Conservation (phyloP, 148 eudicot genomes). For the Silene conica region DNA sequence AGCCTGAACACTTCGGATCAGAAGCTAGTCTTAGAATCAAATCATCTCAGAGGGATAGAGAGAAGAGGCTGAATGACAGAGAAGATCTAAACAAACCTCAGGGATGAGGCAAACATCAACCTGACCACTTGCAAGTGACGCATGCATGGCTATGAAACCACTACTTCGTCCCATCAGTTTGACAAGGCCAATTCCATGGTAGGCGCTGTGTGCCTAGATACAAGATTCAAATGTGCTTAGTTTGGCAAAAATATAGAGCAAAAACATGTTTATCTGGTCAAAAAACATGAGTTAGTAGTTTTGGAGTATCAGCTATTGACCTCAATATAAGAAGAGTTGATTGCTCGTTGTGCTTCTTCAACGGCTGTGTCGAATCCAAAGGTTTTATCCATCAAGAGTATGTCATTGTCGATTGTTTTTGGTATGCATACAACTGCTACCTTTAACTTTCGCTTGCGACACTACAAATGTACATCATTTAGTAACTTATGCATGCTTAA, state of each 20-base stretch:
- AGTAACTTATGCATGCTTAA: neutral
- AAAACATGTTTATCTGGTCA: neutral
- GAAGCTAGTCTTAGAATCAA: neutral
- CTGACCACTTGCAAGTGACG: conserved; percentile 55
- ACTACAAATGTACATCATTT: conserved; percentile 26
- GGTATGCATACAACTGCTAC: conserved; percentile 47
- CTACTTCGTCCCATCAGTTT: conserved; percentile 60
- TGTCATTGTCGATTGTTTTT: conserved; percentile 51
- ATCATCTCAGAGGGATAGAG: neutral
- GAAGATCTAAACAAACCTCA: conserved; percentile 30
- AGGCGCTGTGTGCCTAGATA: conserved; percentile 46
- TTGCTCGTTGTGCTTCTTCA: conserved; percentile 52
- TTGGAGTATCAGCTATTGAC: conserved; percentile 14
- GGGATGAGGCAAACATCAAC: conserved; percentile 48
- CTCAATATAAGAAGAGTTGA: conserved; percentile 48
- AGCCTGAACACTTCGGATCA: neutral
- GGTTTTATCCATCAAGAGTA: conserved; percentile 50
- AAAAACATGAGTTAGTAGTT: neutral
- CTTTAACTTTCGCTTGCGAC: conserved; percentile 45
- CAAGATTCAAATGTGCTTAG: neutral
- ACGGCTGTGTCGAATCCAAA: conserved; percentile 58
- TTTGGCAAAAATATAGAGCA: neutral
- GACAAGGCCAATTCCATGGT: conserved; percentile 50
- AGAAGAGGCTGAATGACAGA: neutral
- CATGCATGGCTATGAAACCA: conserved; percentile 53